Evolutionary conservation across 164 flowering plant species (phyloP).

Genomic region (Tetrastigma voinierianum): DNA sequence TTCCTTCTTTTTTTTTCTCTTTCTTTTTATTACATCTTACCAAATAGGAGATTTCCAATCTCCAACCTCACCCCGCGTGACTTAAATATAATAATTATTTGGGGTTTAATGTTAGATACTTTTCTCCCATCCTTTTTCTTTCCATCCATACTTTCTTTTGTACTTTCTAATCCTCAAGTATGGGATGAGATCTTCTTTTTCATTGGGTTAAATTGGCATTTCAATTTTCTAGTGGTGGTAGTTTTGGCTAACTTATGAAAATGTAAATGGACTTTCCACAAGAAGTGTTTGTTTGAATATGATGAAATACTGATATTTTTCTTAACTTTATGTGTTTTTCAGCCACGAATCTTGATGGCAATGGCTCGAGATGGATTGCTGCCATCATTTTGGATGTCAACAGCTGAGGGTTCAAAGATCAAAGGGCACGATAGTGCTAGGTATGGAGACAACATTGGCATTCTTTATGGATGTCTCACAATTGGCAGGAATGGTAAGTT

Average conservation of each 20-base stretch:
- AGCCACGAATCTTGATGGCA: slow-evolving; percentile 97
- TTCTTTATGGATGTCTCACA: slow-evolving; percentile 90
- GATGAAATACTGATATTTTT: not conserved
- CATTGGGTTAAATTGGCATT: too few species aligned
- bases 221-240: too few species aligned
- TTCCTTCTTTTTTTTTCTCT: not conserved
- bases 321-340: slow-evolving; percentile 18
- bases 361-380: slow-evolving; percentile 98
- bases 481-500: slow-evolving; percentile 51
- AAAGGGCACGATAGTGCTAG: slow-evolving; percentile 80
- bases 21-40: not conserved
- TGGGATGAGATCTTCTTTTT: not conserved
- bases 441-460: slow-evolving; percentile 46
- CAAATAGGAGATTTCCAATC: too few species aligned
- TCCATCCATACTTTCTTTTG: not conserved
- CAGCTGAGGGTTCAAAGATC: slow-evolving; percentile 65
- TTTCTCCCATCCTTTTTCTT: not conserved
- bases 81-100: too few species aligned
- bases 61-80: too few species aligned
- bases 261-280: not conserved
- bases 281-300: not conserved
- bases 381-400: slow-evolving; percentile 77
- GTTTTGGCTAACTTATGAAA: too few species aligned
- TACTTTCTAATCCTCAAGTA: not conserved
- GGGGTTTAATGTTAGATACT: too few species aligned